Conservation (phyloP, 1,284 basidiomycete species). For the Moesziomyces antarcticus region DNA sequence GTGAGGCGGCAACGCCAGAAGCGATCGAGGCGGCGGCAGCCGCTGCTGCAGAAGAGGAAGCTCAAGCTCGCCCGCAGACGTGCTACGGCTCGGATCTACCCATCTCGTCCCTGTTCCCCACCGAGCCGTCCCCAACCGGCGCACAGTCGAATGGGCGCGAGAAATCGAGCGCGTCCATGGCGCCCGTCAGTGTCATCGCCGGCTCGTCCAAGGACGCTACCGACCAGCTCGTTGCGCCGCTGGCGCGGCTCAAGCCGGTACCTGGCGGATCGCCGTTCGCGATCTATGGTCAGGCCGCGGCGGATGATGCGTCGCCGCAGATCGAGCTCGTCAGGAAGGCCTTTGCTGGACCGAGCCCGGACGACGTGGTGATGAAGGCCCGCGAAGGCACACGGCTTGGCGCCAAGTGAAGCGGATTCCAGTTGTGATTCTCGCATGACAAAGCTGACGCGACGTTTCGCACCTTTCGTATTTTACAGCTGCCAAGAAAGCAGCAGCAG, state of each 20-base stretch:
- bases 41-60: conserved; percentile 36
- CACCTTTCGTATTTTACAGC: conserved; percentile 6
- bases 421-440: neutral
- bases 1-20: conserved; percentile 28
- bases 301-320: conserved; percentile 6
- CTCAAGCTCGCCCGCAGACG: conserved; percentile 28
- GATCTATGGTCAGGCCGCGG: conserved; percentile 26
- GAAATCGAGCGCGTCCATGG: conserved; percentile 3
- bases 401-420: conserved; percentile 14
- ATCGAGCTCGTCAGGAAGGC: conserved; percentile 63
- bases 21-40: conserved; percentile 32
- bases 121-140: neutral
- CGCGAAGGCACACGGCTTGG: conserved; percentile 75
- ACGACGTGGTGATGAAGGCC: conserved; percentile 82
- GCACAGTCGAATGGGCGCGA: neutral
- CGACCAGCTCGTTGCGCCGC: conserved; percentile 27
- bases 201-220: conserved; percentile 14
- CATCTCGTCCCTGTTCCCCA: conserved; percentile 54
- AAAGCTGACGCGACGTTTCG: too few relatives aligned
- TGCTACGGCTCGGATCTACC: conserved; percentile 41
- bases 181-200: conserved; percentile 24
- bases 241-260: conserved; percentile 16
- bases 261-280: conserved; percentile 49
- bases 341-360: conserved; percentile 86
- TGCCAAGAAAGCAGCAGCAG: conserved; percentile 44